These are phyloP conservation scores for Nicotiana tomentosiformis DNA, from an alignment of 257 asterid species.

Conservation along the genomic window DNA sequence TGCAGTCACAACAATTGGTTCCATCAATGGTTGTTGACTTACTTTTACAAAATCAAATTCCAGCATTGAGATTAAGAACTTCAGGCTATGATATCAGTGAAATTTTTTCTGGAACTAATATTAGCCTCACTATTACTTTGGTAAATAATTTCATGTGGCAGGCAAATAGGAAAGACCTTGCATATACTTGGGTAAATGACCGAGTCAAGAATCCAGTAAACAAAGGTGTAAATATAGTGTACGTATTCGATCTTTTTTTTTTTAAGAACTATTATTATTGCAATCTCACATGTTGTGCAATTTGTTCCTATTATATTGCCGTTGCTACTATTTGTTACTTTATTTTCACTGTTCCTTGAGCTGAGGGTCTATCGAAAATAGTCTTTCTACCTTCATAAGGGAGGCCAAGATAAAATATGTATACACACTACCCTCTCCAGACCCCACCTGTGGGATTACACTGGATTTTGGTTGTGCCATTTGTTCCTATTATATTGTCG, in stretches of 20 bases:
- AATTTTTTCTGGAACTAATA: conserved; percentile 14
- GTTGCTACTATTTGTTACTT: too few relatives aligned
- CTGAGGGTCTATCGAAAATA: too few relatives aligned
- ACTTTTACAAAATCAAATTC: conserved; percentile 1
- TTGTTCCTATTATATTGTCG: too few relatives aligned
- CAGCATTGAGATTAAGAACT: conserved; percentile 16
- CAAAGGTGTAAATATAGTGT: conserved; percentile 2
- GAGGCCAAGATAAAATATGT: too few relatives aligned
- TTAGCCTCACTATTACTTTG: not conserved
- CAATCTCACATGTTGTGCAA: too few relatives aligned
- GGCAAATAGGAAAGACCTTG: conserved; percentile 1
- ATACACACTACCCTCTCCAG: too few relatives aligned
- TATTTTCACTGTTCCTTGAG: too few relatives aligned
- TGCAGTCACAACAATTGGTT: not conserved
- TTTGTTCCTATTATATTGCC: too few relatives aligned
- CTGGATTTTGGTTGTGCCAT: too few relatives aligned
- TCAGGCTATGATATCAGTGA: conserved; percentile 14
- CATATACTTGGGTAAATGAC: not conserved
- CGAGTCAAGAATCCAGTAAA: not conserved
- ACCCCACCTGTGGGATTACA: too few relatives aligned
- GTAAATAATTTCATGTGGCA: not conserved
- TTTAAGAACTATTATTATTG: not conserved
- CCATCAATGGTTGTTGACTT: conserved; percentile 5
- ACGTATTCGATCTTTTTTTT: not conserved
- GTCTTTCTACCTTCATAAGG: too few relatives aligned